Conservation (phyloP, 139 green algal genomes). For the Micractinium sp. region DNA sequence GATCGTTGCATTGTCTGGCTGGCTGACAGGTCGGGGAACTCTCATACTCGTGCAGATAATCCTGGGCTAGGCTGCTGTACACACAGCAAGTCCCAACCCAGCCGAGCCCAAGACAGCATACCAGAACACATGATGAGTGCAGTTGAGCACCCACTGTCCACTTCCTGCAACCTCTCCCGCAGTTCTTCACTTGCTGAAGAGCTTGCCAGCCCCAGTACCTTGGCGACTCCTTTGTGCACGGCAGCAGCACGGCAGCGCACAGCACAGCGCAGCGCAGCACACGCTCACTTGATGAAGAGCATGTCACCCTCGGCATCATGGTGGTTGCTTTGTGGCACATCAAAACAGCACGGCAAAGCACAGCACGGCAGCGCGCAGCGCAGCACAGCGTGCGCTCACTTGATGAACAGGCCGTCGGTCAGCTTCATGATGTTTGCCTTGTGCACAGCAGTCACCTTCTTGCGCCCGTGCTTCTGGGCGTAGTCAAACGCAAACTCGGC, state of each 20-base stretch:
- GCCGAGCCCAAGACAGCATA: not conserved
- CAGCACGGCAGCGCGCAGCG: not conserved
- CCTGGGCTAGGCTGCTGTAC: too few species aligned
- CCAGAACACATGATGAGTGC: not conserved
- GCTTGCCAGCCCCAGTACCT: too few species aligned
- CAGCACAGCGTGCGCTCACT: constrained; percentile 34
- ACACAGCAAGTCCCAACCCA: too few species aligned
- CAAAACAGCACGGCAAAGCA: not conserved
- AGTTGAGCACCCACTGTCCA: too few species aligned
- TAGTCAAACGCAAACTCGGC: constrained; percentile 96
- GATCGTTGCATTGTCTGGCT: too few species aligned
- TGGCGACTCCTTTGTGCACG: too few species aligned
- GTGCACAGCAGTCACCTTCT: constrained; percentile 83
- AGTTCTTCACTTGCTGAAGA: too few species aligned
- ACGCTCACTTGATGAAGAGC: constrained; percentile 85
- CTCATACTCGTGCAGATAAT: too few species aligned
- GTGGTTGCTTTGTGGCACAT: constrained; percentile 88
- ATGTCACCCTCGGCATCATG: constrained; percentile 98
- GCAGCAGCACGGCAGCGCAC: too few species aligned
- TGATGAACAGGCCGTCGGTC: constrained; percentile 93
- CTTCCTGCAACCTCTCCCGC: too few species aligned
- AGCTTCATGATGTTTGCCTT: constrained; percentile 99
- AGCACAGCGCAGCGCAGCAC: not conserved
- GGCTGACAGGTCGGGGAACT: too few species aligned
- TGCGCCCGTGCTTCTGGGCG: constrained; percentile 78